Evolutionary conservation across 2,329 filamentous ascomycete species (phyloP).

Genomic region (Ilyonectria robusta): DNA sequence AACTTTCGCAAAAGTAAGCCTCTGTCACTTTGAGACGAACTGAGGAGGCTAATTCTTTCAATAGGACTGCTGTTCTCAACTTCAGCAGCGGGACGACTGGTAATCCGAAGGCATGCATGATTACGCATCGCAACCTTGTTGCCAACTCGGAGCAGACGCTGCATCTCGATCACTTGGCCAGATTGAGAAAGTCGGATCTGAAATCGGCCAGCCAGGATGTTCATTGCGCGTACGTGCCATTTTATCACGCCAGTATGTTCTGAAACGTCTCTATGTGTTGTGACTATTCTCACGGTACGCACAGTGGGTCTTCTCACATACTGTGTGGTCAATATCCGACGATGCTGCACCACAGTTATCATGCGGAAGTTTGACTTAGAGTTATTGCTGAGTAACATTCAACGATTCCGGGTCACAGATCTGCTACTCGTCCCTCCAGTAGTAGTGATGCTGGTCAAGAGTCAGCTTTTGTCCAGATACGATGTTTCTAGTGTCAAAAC

Average conservation of each 20-base stretch:
- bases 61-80: slow-evolving; percentile 9
- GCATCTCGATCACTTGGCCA: slow-evolving; percentile 11
- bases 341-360: slow-evolving; percentile 10
- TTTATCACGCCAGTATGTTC: slow-evolving; percentile 25
- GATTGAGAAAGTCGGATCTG: not conserved
- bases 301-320: slow-evolving; percentile 13
- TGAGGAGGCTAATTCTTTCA: not conserved
- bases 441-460: slow-evolving; percentile 16
- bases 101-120: slow-evolving; percentile 10
- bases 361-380: slow-evolving; percentile 15
- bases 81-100: slow-evolving; percentile 27
- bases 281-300: not conserved
- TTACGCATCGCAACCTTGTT: slow-evolving; percentile 21
- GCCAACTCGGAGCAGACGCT: slow-evolving; percentile 27
- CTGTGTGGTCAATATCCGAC: slow-evolving; percentile 12
- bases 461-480: not conserved
- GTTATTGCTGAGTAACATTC: not conserved
- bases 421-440: slow-evolving; percentile 17
- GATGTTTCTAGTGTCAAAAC: slow-evolving; percentile 18
- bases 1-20: slow-evolving; percentile 5
- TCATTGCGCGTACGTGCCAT: slow-evolving; percentile 18
- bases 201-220: not conserved
- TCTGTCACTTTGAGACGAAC: not conserved
- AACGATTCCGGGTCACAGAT: slow-evolving; percentile 7
- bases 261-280: not conserved